These are phyloP conservation scores for Yamadazyma diddensiae DNA, from an alignment of 1,139 yeast genomes.

Conservation along the genomic window DNA sequence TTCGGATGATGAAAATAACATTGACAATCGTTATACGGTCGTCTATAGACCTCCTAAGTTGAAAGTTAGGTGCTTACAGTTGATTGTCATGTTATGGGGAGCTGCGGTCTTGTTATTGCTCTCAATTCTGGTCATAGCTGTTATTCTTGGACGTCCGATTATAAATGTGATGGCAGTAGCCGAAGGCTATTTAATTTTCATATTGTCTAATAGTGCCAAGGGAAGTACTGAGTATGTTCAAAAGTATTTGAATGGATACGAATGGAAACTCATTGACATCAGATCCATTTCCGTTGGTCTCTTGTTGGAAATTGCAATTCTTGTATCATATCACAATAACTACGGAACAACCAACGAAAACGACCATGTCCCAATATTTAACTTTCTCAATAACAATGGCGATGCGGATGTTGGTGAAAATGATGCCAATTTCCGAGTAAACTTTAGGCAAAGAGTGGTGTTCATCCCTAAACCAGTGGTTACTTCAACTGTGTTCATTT, in stretches of 20 bases:
- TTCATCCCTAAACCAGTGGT: no score
- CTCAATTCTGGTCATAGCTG: conserved; percentile 27
- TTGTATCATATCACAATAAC: conserved; percentile 12
- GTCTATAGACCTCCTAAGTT: conserved; percentile 89
- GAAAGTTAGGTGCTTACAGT: conserved; percentile 50
- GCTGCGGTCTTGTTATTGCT: conserved; percentile 57
- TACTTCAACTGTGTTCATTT: no score
- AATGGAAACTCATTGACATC: conserved; percentile 25
- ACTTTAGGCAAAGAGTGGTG: no score
- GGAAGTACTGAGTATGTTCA: background rate
- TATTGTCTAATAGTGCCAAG: background rate
- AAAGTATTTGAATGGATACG: conserved; percentile 6
- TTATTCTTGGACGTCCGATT: conserved; percentile 39
- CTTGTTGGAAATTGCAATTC: conserved; percentile 15
- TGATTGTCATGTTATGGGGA: conserved; percentile 66
- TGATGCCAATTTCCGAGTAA: no score
- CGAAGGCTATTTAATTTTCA: background rate
- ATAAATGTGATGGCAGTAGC: conserved; percentile 9
- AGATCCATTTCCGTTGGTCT: conserved; percentile 24
- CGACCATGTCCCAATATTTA: conserved; percentile 8
- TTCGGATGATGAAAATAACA: conserved; percentile 48
- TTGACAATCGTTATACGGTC: conserved; percentile 61
- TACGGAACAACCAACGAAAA: conserved; percentile 3
- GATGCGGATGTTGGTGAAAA: conserved; percentile 10
- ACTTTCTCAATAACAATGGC: conserved; percentile 6